Evolutionary conservation across 1,139 yeast species (phyloP).

Genomic region (Diutina rugosa): DNA sequence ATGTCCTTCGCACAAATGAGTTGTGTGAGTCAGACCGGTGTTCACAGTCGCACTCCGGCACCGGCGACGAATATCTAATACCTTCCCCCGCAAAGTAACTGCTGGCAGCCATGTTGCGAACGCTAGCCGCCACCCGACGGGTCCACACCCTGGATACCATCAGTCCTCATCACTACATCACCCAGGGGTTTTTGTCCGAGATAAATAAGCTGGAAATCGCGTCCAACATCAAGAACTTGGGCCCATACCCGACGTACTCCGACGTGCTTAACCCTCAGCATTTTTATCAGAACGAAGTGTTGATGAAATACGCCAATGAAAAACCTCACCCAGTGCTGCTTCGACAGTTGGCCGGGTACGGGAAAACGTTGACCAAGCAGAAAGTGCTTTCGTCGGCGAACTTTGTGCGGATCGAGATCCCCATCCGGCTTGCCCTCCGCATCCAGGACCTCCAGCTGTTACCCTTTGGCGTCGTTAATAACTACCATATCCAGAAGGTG

Average conservation of each 20-base stretch:
- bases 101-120: background rate
- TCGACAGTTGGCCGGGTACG: slow-evolving; percentile 80
- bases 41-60: background rate
- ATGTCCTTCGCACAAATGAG: too few relatives aligned
- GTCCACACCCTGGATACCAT: slow-evolving; percentile 5
- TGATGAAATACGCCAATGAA: slow-evolving; percentile 50
- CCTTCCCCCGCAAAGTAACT: background rate
- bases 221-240: slow-evolving; percentile 23
- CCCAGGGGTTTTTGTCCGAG: slow-evolving; percentile 19
- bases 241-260: slow-evolving; percentile 33
- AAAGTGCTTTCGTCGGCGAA: slow-evolving; percentile 75
- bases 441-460: slow-evolving; percentile 66
- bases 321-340: slow-evolving; percentile 83
- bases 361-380: slow-evolving; percentile 64
- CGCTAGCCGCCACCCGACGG: background rate
- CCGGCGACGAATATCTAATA: background rate
- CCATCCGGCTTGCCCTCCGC: slow-evolving; percentile 71
- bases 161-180: slow-evolving; percentile 17
- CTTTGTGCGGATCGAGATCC: slow-evolving; percentile 76
- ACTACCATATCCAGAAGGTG: slow-evolving; percentile 73
- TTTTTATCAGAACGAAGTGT: slow-evolving; percentile 72
- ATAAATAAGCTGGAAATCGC: slow-evolving; percentile 27
- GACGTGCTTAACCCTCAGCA: slow-evolving; percentile 50
- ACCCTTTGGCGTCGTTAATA: slow-evolving; percentile 77
- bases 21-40: too few relatives aligned